Conservation (phyloP, 148 eudicot species). For the Simmondsia chinensis region DNA sequence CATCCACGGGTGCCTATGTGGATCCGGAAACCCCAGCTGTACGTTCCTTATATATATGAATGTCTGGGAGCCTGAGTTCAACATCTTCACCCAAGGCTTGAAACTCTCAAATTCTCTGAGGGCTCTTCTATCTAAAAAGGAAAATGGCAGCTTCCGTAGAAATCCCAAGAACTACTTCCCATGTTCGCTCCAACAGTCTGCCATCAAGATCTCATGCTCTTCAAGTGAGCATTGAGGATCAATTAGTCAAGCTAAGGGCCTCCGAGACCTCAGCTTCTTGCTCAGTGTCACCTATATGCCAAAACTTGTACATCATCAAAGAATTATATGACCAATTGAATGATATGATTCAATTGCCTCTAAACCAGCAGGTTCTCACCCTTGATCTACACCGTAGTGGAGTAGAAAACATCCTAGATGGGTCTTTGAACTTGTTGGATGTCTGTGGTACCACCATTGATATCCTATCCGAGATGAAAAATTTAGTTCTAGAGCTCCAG, state of each 20-base stretch:
- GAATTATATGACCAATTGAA: constrained; percentile 1
- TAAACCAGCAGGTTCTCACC: neutral
- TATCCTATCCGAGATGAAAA: constrained; percentile 10
- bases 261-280: neutral
- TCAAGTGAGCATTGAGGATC: neutral
- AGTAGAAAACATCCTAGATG: constrained; percentile 7
- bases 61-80: no score
- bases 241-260: neutral
- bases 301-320: neutral
- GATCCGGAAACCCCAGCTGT: no score
- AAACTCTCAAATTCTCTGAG: no score
- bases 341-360: neutral
- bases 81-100: no score
- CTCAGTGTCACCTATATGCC: neutral
- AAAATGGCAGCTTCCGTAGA: neutral
- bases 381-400: no score
- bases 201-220: constrained; percentile 4
- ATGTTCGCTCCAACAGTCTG: constrained; percentile 3
- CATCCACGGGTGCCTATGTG: no score
- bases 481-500: constrained; percentile 5
- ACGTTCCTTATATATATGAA: no score
- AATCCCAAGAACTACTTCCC: neutral
- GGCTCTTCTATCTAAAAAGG: neutral
- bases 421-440: constrained; percentile 7
- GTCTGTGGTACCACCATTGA: constrained; percentile 8